Base-by-base conservation (phyloP, 2,329 filamentous ascomycete species). In the Aureobasidium sp. region DNA sequence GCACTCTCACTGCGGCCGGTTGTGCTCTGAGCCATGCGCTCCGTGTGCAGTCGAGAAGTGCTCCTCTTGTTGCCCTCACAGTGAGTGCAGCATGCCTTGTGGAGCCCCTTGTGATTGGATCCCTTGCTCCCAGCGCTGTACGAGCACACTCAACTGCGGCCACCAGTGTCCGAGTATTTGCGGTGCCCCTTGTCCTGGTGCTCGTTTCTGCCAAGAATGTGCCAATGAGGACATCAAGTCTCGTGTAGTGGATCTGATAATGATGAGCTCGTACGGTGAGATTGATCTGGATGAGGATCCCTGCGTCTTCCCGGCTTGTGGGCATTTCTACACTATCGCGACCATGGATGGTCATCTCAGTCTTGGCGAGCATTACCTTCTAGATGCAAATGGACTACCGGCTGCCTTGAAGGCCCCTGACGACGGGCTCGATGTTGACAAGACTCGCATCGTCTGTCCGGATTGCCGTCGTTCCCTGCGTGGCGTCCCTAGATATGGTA, bases 131-230 rank as follows among this genome's bases (percentile, higher is more conserved):
- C 70, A 78, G 65, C 77, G 86, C 9, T 91, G 87, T 67, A 67
- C 74, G 3, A 75, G 81, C 32, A 16, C 62, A 0, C 70, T 90
- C 3, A 21, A 30, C 0, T 90, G 87, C 67, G 82, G 83, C 0
- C 86, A 89, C 69, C 81, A 77, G 68, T 90, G 83, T 61, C 86
- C 86, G 0, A 83, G 82, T 0, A 64, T 88, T 2, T 90, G 86
- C 65, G 86, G 86, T 1, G 87, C 89, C 67, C 62, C 62, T 0
- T 90, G 87, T 63, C 86, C 85, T 0, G 52, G 69, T 1, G 37
- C 61, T 2, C 66, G 63, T 0, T 84, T 77, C 66, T 90, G 87
- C 66, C 85, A 88, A 62, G 64, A 68, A 0, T 89, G 86, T 66
- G 78, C 73, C 1, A 66, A 66, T 0, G 71, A 71, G 0, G 73